Percentiles rank a stretch among this genome's conserved stretches.
Evolutionary conservation across 306 rosid species (phyloP).

Genomic region (Arachis stenosperma): DNA sequence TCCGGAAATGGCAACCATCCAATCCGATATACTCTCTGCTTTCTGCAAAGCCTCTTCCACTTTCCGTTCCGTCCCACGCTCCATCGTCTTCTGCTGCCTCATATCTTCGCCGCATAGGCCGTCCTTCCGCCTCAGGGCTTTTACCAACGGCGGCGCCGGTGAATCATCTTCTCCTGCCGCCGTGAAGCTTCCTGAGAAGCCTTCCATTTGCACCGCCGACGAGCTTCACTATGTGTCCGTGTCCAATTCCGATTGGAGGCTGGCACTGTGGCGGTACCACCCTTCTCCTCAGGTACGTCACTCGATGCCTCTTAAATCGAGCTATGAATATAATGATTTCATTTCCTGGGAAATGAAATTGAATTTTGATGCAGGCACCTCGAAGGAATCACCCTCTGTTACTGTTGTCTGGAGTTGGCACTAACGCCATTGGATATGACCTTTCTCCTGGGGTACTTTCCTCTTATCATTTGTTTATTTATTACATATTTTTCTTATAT

Average conservation of each 20-base stretch:
- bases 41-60: slow-evolving; percentile 52
- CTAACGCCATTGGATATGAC: slow-evolving; percentile 97
- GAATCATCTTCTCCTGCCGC: slow-evolving; percentile 2
- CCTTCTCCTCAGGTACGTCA: slow-evolving; percentile 68
- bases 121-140: slow-evolving; percentile 57
- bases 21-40: slow-evolving; percentile 57
- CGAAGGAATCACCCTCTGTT: slow-evolving; percentile 85
- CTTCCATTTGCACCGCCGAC: slow-evolving; percentile 89
- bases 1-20: slow-evolving; percentile 60
- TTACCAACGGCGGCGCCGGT: slow-evolving; percentile 47
- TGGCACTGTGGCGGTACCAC: slow-evolving; percentile 95
- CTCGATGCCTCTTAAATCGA: slow-evolving; percentile 5
- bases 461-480: no score
- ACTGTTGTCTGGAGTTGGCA: slow-evolving; percentile 93
- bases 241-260: slow-evolving; percentile 80
- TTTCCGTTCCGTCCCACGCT: slow-evolving; percentile 53
- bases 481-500: not conserved
- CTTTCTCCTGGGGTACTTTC: slow-evolving; percentile 75
- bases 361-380: slow-evolving; percentile 63
- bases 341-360: slow-evolving; percentile 7
- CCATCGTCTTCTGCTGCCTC: slow-evolving; percentile 37
- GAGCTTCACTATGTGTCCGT: slow-evolving; percentile 93
- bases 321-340: not conserved
- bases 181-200: slow-evolving; percentile 62
- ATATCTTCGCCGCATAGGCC: slow-evolving; percentile 7